A percentile compares a stretch with the other conserved stretches of the same genome.
phyloP scores from a whole-genome alignment of 495 filamentous ascomycete genomes.

The Pyronema omphalodes region DNA sequence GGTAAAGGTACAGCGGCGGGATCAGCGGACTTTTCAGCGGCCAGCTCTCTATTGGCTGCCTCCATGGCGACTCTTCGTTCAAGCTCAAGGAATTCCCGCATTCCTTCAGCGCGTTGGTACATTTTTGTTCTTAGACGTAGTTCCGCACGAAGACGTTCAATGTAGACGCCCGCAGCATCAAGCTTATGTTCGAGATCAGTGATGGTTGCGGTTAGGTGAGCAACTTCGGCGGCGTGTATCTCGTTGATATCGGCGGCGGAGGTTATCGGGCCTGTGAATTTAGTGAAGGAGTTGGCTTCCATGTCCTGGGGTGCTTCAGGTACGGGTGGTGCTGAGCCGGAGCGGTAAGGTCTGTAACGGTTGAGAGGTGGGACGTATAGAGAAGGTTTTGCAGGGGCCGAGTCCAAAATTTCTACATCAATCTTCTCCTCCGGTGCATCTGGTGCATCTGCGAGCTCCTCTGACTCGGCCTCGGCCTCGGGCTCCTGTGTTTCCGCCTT shows the following conservation, averaged over 20 bases:
- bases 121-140: constrained; percentile 15
- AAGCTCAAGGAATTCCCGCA: constrained; percentile 18
- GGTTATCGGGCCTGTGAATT: constrained; percentile 10
- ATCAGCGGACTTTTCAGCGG: not conserved
- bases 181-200: constrained; percentile 19
- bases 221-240: constrained; percentile 1
- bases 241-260: not conserved
- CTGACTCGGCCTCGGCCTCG: constrained; percentile 10
- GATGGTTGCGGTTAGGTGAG: constrained; percentile 11
- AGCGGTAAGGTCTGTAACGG: constrained; percentile 15
- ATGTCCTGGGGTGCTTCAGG: constrained; percentile 4
- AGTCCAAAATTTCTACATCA: not conserved
- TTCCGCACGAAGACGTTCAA: constrained; percentile 12
- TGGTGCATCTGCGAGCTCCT: not conserved
- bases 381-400: not conserved
- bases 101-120: constrained; percentile 16
- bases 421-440: not conserved
- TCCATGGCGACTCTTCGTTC: constrained; percentile 22
- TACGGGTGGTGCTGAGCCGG: constrained; percentile 17
- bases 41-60: constrained; percentile 5
- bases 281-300: constrained; percentile 1
- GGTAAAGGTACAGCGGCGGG: constrained; percentile 12
- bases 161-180: constrained; percentile 11
- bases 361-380: constrained; percentile 13
- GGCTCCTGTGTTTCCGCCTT: constrained; percentile 12